Base-by-base conservation (phyloP, 2,329 filamentous ascomycete genomes). In the Immersiporthe knoxdaviesiana region DNA sequence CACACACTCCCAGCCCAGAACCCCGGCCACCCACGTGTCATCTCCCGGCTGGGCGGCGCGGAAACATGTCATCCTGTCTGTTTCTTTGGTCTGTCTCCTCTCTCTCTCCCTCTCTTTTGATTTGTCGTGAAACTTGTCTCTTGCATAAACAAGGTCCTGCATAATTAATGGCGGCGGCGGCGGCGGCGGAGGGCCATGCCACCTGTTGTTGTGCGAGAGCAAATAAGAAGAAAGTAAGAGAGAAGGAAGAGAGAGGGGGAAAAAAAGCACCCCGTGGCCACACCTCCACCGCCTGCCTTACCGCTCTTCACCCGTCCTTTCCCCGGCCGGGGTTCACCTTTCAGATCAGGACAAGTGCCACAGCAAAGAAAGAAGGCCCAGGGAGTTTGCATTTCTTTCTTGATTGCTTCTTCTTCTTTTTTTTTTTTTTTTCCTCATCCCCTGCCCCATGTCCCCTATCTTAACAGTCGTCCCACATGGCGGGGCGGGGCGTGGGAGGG, bases 11-110 rank as follows among this genome's bases (percentile, higher is more conserved):
- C 41, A 63, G 30, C 16, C 60, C 39, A n/a, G n/a, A 52, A 65
- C 64, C 63, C 63, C 68, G 47, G 68, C 61, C 54, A 61, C 66
- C 68, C 69, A 70, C 69, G 69, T 70, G 69, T 70, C 69, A 70
- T 63, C 44, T 50, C 47, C 37, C 69, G 24, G 69, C 37, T 70
- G 66, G 63, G 30, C 37, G 63, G 32, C 37, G 58, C 32, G 18
- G 32, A 24, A 21, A 16, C 59, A 24, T 62, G 8, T 39, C 21
- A n/a, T 39, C 21, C n/a, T 39, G 35, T 24, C 12, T 39, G 27
- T 30, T 39, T 39, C 12, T 21, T 32, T 16, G 8, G 8, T 35
- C 35, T 35, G 35, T 35, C 35, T 58, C 37, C n/a, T 56, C 44
- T 35, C 47, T 56, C 56, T 30, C 44, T 62, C 52, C 1, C 16